These are phyloP conservation scores for Starmerella ratchasimensis DNA, from an alignment of 805 yeast genomes.

Conservation along the genomic window DNA sequence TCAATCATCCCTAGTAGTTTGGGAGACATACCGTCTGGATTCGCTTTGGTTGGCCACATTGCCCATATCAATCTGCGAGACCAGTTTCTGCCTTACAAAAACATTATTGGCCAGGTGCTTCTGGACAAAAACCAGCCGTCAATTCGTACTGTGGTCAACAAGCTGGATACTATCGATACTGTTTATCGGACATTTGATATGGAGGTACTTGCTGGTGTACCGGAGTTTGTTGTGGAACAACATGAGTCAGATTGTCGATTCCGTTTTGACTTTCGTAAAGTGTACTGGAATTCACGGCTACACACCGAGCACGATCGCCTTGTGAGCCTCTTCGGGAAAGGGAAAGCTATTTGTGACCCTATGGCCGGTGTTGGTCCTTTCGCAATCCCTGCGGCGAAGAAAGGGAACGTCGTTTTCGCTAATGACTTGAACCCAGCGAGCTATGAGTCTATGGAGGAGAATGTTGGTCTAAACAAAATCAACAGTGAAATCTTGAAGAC, in stretches of 20 bases:
- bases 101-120: conserved; percentile 75
- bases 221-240: conserved; percentile 64
- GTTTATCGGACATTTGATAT: conserved; percentile 82
- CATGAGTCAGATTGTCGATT: conserved; percentile 76
- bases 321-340: conserved; percentile 43
- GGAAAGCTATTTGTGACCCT: conserved; percentile 79
- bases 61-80: conserved; percentile 82
- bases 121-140: conserved; percentile 61
- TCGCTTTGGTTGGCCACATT: conserved; percentile 85
- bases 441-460: conserved; percentile 51
- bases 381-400: conserved; percentile 89
- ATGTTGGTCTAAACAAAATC: conserved; percentile 53
- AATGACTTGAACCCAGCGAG: conserved; percentile 90
- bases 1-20: conserved; percentile 63
- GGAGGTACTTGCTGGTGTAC: conserved; percentile 80
- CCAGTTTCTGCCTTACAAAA: conserved; percentile 70
- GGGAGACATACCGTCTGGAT: conserved; percentile 76
- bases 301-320: conserved; percentile 87
- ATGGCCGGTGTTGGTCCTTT: conserved; percentile 99
- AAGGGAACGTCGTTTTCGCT: conserved; percentile 65
- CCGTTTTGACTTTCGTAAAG: conserved; percentile 79
- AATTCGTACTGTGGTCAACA: conserved; percentile 81
- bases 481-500: conserved; percentile 39
- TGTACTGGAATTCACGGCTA: conserved; percentile 92
- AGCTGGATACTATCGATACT: conserved; percentile 73